Evolutionary conservation across 768 basidiomycete species (phyloP).

Genomic region (Suillus subluteus): DNA sequence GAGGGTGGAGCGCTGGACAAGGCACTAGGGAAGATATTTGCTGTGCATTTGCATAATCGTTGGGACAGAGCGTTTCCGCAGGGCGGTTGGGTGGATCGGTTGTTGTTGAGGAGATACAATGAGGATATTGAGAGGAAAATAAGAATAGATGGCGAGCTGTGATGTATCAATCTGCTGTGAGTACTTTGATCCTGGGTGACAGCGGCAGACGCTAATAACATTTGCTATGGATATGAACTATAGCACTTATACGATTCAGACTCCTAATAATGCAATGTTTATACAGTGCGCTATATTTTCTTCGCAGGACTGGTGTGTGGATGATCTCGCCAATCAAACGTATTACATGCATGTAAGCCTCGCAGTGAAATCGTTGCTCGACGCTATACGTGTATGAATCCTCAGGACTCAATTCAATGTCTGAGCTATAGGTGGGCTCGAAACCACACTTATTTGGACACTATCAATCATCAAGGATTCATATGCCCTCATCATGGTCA

Average conservation of each 20-base stretch:
- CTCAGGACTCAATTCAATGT: not conserved
- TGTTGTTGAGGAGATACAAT: conserved; percentile 72
- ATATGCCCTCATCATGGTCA: not conserved
- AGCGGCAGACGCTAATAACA: not conserved
- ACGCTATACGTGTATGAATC: not conserved
- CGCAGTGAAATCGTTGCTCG: not conserved
- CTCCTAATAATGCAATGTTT: not conserved
- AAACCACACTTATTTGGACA: not conserved
- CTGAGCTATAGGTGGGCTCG: not conserved
- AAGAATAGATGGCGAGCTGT: conserved; percentile 4
- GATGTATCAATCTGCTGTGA: conserved; percentile 1
- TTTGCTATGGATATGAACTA: not conserved
- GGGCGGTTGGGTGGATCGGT: conserved; percentile 84
- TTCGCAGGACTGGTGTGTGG: not conserved
- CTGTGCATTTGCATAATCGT: conserved; percentile 93
- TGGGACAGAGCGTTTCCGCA: conserved; percentile 88
- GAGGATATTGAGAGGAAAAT: conserved; percentile 23
- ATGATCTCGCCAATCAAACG: not conserved
- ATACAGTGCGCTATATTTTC: not conserved
- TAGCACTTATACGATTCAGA: not conserved
- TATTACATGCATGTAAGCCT: not conserved
- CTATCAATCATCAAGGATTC: not conserved
- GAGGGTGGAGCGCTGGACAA: conserved; percentile 66
- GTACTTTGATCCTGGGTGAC: not conserved
- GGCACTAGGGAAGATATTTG: conserved; percentile 73